phyloP scores from a whole-genome alignment of 345 rosid species.

The Eucalyptus virginea region DNA sequence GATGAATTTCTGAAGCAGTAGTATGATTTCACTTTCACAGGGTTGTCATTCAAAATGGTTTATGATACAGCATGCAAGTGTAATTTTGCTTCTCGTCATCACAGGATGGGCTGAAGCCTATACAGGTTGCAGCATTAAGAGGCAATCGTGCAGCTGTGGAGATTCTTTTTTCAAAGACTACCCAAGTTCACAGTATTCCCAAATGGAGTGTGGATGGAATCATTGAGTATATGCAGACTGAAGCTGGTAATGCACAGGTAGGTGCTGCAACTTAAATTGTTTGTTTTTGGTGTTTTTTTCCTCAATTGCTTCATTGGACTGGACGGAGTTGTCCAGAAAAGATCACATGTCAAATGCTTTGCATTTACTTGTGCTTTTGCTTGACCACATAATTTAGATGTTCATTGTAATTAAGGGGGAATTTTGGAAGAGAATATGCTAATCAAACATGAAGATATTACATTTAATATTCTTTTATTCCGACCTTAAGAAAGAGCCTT shows the following conservation, averaged over 20 bases:
- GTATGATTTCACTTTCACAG: background rate
- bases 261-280: background rate
- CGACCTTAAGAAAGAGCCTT: background rate
- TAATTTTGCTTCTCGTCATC: background rate
- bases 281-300: background rate
- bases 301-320: background rate
- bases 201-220: constrained; percentile 82
- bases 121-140: constrained; percentile 79
- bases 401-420: background rate
- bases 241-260: constrained; percentile 35
- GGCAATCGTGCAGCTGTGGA: constrained; percentile 57
- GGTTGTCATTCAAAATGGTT: background rate
- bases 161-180: constrained; percentile 59
- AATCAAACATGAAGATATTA: background rate
- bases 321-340: background rate
- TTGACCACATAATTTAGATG: background rate
- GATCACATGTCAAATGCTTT: background rate
- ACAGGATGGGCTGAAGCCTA: constrained; percentile 79
- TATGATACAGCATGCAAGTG: background rate
- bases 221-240: constrained; percentile 46
- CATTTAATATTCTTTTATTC: background rate
- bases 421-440: background rate
- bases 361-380: background rate
- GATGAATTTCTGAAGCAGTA: background rate
- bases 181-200: constrained; percentile 30